Conservation (phyloP, 192 early-diverging fungal species). For the Ambispora gerdemannii region DNA sequence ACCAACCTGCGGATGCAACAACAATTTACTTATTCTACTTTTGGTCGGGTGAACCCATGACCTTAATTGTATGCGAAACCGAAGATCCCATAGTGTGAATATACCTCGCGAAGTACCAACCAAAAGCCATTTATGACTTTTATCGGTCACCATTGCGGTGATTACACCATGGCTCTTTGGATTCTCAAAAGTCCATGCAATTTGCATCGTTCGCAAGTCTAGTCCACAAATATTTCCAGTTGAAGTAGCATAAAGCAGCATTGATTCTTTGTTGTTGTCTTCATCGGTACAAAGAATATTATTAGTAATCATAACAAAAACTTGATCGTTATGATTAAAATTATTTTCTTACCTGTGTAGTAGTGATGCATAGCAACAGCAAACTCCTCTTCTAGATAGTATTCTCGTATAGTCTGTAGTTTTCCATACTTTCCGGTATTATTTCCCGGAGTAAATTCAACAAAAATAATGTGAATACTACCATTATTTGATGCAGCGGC, state of each 20-base stretch:
- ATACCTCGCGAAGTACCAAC: constrained; percentile 76
- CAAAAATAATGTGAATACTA: constrained; percentile 70
- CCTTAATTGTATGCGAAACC: constrained; percentile 67
- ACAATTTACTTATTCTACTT: constrained; percentile 55
- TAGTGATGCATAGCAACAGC: constrained; percentile 64
- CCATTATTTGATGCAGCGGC: constrained; percentile 80
- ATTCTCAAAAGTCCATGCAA: constrained; percentile 57
- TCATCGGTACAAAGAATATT: constrained; percentile 27
- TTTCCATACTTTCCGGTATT: constrained; percentile 58
- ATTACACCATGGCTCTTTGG: constrained; percentile 58
- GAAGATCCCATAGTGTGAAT: constrained; percentile 72
- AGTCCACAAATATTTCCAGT: constrained; percentile 67
- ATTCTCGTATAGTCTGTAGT: constrained; percentile 53
- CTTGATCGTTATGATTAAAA: not conserved
- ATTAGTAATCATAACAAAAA: constrained; percentile 7
- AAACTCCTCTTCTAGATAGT: constrained; percentile 57
- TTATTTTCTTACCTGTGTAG: constrained; percentile 47
- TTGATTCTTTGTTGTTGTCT: constrained; percentile 46
- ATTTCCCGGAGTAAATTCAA: constrained; percentile 40
- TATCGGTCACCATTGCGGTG: constrained; percentile 66
- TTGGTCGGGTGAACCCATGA: constrained; percentile 75
- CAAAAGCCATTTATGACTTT: constrained; percentile 59
- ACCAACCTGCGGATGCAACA: constrained; percentile 48
- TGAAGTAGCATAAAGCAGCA: constrained; percentile 68
- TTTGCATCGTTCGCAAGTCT: constrained; percentile 72